These are phyloP conservation scores for Malus orientalis DNA, from an alignment of 306 rosid species.

Conservation along the genomic window DNA sequence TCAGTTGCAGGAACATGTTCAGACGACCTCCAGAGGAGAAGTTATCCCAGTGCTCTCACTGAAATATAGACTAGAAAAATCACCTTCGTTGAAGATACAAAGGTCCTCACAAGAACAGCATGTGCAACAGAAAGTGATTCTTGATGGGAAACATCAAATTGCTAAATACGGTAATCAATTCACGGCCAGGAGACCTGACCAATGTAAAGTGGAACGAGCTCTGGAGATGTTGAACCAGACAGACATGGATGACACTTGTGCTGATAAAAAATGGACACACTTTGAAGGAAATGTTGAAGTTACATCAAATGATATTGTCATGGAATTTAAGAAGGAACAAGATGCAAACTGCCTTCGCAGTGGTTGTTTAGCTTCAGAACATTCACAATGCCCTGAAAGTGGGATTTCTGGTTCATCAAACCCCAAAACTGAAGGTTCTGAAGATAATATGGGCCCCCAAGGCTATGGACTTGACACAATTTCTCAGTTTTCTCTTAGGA, in stretches of 20 bases:
- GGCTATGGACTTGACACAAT: slow-evolving; percentile 21
- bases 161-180: slow-evolving; percentile 23
- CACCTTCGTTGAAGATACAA: slow-evolving; percentile 27
- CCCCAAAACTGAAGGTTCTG: slow-evolving; percentile 21
- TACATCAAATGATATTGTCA: slow-evolving; percentile 14
- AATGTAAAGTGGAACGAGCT: slow-evolving; percentile 16
- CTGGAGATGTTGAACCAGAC: slow-evolving; percentile 25
- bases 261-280: slow-evolving; percentile 12
- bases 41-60: slow-evolving; percentile 13
- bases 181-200: slow-evolving; percentile 11
- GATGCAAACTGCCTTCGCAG: slow-evolving; percentile 29
- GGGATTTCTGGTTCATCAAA: slow-evolving; percentile 16
- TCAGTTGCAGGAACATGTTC: slow-evolving; percentile 34
- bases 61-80: slow-evolving; percentile 23
- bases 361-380: slow-evolving; percentile 25
- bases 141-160: slow-evolving; percentile 15
- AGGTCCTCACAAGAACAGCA: slow-evolving; percentile 32
- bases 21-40: slow-evolving; percentile 23
- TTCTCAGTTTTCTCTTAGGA: slow-evolving; percentile 25
- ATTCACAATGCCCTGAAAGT: slow-evolving; percentile 20
- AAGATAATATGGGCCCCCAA: slow-evolving; percentile 8
- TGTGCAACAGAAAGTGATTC: slow-evolving; percentile 24
- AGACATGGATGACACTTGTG: slow-evolving; percentile 11
- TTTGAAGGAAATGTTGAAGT: slow-evolving; percentile 19
- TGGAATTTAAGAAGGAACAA: slow-evolving; percentile 18